Percentiles rank a stretch among this genome's conserved stretches.
These are phyloP conservation scores for Miscanthus lutarioriparius DNA, from an alignment of 176 grass and related monocot genomes.

Conservation along the genomic window DNA sequence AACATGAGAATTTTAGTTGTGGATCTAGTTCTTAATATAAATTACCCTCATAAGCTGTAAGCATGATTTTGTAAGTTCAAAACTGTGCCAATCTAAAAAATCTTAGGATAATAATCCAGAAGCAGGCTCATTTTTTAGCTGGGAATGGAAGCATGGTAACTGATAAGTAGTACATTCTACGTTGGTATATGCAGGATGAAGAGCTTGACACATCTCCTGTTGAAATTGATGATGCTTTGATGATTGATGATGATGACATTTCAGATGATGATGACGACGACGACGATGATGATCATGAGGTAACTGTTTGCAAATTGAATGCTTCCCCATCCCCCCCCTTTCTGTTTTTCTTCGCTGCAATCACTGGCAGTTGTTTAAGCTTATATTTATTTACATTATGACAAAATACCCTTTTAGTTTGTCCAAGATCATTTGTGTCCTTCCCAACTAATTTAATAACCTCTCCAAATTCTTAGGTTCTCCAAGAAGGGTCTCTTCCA, in stretches of 20 bases:
- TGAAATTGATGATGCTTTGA: constrained; percentile 84
- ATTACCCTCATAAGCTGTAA: neutral
- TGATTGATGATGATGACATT: constrained; percentile 92
- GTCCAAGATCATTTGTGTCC: neutral
- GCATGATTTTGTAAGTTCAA: constrained; percentile 4
- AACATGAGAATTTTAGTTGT: neutral
- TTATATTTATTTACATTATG: neutral
- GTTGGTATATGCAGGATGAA: constrained; percentile 48
- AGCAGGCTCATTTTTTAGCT: neutral
- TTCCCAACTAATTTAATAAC: constrained; percentile 20
- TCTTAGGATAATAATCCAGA: neutral
- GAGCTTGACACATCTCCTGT: constrained; percentile 79
- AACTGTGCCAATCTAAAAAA: neutral
- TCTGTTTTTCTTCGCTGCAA: neutral
- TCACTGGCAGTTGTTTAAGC: neutral
- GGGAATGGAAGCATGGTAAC: neutral
- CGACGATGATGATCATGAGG: constrained; percentile 78
- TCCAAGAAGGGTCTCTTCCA: constrained; percentile 62
- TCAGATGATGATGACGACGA: constrained; percentile 88
- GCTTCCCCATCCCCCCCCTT: neutral
- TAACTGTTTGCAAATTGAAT: constrained; percentile 6
- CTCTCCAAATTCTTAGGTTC: constrained; percentile 49
- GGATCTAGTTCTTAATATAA: neutral
- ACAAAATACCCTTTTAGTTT: constrained; percentile 19
- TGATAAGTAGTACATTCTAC: neutral